Percentiles rank a stretch among this genome's conserved stretches.
phyloP scores from a whole-genome alignment of 257 asterid species.

The Plantago major region DNA sequence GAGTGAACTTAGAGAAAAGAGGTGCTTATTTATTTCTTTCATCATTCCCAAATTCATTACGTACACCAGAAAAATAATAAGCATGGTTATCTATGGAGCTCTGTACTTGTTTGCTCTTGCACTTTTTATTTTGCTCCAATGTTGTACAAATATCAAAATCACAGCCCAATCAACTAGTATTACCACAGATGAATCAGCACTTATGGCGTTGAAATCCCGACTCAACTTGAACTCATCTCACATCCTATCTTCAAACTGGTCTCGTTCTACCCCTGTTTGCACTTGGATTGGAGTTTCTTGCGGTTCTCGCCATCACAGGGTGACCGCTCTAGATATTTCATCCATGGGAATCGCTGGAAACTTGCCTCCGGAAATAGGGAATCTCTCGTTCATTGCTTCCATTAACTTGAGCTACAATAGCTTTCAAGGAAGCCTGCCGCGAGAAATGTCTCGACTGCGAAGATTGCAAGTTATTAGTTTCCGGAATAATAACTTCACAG shows the following conservation, averaged over 20 bases:
- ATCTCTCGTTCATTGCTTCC: slow-evolving; percentile 30
- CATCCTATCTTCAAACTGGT: slow-evolving; percentile 26
- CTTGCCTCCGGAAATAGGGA: slow-evolving; percentile 27
- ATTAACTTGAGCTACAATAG: slow-evolving; percentile 26
- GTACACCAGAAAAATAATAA: too few species aligned
- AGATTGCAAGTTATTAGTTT: slow-evolving; percentile 18
- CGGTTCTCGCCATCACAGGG: slow-evolving; percentile 30
- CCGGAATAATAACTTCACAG: slow-evolving; percentile 9
- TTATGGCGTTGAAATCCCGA: slow-evolving; percentile 32
- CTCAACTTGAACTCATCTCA: slow-evolving; percentile 19
- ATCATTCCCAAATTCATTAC: too few species aligned
- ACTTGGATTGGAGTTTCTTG: slow-evolving; percentile 35
- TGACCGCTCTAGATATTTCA: slow-evolving; percentile 23
- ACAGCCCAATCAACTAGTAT: slow-evolving; percentile 14
- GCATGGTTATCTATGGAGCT: background rate
- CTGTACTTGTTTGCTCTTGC: slow-evolving; percentile 9
- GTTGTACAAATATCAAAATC: background rate
- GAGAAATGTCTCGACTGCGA: slow-evolving; percentile 19
- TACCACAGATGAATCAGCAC: slow-evolving; percentile 30
- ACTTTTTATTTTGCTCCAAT: background rate
- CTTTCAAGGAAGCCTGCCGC: slow-evolving; percentile 25
- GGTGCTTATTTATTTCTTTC: too few species aligned
- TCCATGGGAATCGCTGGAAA: slow-evolving; percentile 18
- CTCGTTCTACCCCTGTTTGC: slow-evolving; percentile 23
- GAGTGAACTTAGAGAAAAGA: too few species aligned